phyloP scores from a whole-genome alignment of 176 grass and related monocot genomes.

The Aechmea fasciata region DNA sequence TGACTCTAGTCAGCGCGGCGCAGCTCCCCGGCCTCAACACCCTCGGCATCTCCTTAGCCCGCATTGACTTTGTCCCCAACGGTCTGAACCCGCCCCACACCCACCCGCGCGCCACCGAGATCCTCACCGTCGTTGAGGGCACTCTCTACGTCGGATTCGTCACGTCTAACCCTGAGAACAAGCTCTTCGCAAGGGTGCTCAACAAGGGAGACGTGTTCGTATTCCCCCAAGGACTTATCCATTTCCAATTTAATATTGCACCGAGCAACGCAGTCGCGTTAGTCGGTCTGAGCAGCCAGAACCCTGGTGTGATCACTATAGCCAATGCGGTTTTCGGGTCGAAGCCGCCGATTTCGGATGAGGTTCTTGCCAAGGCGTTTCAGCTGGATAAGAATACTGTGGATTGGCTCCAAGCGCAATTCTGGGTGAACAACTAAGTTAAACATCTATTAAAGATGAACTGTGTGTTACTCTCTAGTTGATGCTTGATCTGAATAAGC shows the following conservation, averaged over 20 bases:
- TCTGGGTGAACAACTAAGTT: neutral
- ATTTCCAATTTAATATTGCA: neutral
- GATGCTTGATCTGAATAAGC: too few relatives aligned
- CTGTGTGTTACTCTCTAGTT: too few relatives aligned
- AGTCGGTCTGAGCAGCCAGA: constrained; percentile 4
- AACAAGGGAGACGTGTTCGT: constrained; percentile 6
- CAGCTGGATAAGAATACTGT: neutral
- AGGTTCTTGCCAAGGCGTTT: constrained; percentile 2
- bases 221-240: constrained; percentile 4
- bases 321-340: neutral
- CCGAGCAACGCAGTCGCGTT: neutral
- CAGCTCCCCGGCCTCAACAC: constrained; percentile 4
- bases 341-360: neutral
- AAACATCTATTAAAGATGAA: too few relatives aligned
- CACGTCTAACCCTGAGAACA: constrained; percentile 1
- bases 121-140: neutral
- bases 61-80: neutral
- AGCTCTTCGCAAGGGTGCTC: neutral
- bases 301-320: constrained; percentile 5
- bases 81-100: constrained; percentile 1
- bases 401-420: constrained; percentile 5
- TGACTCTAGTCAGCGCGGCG: neutral
- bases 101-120: constrained; percentile 12
- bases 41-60: constrained; percentile 1
- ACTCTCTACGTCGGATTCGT: neutral